These are phyloP conservation scores for Clonostachys rhizophaga DNA, from an alignment of 2,329 filamentous ascomycete genomes.

Conservation along the genomic window DNA sequence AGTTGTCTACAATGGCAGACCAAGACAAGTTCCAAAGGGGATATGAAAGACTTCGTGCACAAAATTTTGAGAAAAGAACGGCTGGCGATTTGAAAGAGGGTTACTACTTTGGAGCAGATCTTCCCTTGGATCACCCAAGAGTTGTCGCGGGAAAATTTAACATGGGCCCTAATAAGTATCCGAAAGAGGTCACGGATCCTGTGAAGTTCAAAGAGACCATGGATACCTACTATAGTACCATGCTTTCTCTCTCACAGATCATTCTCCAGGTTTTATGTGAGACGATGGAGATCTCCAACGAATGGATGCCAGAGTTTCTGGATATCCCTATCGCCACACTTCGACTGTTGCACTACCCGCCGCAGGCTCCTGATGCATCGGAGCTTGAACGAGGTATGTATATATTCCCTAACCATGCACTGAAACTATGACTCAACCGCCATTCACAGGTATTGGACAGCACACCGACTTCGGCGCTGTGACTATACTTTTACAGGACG, in stretches of 20 bases:
- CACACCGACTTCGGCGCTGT: conserved; percentile 53
- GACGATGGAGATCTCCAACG: conserved; percentile 31
- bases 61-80: conserved; percentile 35
- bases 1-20: conserved; percentile 1
- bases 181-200: conserved; percentile 22
- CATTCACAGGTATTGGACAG: conserved; percentile 34
- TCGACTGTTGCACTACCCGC: conserved; percentile 44
- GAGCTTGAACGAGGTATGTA: too few species aligned
- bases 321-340: conserved; percentile 36
- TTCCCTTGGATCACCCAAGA: conserved; percentile 31
- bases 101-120: conserved; percentile 27
- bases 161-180: conserved; percentile 37
- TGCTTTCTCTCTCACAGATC: conserved; percentile 29
- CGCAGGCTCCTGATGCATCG: conserved; percentile 22
- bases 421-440: conserved; percentile 11
- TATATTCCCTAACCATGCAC: too few species aligned
- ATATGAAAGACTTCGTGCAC: conserved; percentile 41
- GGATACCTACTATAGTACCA: conserved; percentile 31
- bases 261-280: conserved; percentile 35
- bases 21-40: conserved; percentile 37
- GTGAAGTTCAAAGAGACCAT: conserved; percentile 26
- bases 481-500: conserved; percentile 49
- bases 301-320: conserved; percentile 35
- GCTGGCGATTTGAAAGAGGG: conserved; percentile 41
- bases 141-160: conserved; percentile 33